Evolutionary conservation across 345 rosid genomes (phyloP), one percentile per base, ranked within the genome.

Genomic region (Noccaea caerulescens): DNA sequence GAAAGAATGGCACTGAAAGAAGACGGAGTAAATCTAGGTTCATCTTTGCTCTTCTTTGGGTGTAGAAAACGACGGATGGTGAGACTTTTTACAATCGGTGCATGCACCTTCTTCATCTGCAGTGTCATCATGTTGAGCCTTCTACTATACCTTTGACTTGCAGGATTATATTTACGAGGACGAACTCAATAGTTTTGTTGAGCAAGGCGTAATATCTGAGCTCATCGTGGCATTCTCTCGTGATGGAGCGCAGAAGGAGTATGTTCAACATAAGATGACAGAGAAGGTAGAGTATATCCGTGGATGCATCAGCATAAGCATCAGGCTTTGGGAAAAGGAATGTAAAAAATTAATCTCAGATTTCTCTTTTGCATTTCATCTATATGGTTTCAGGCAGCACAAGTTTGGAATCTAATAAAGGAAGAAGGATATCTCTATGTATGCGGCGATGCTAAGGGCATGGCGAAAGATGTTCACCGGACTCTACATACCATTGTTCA

Each of bases 381-480:
- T 20, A 3, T 27, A 2, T 66, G 32, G 39, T 46, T 73, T 58
- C 68, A 76, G 80, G 76, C 80, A 34, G 56, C 76, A 37, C 68
- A 77, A 49, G 44, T 77, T 30, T 77, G 80, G 80, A 59, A 52
- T 42, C 50, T 77, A 30, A 71, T 77, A 34, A 64, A 66, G 49
- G 74, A 82, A 59, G 84, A 82, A 72, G 91, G 81, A 12, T 87
- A 89, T 68, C 36, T 87, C 20, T 89, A 89, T 65, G 96, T 89
- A 9, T 89, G 96, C 30, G 96, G 96, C 69, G 96, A 89, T 84
- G 93, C 96, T 71, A 89, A 89, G 82, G 93, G 96, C 77, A 89
- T 89, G 96, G 93, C 96, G 4, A 87, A 78, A 71, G 96, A 89
- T 59, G 96, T 87, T 30, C 96, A 89, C 61, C 77, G 90, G 69